Evolutionary conservation across 345 rosid genomes (phyloP).

Genomic region (Dipteronia dyeriana): DNA sequence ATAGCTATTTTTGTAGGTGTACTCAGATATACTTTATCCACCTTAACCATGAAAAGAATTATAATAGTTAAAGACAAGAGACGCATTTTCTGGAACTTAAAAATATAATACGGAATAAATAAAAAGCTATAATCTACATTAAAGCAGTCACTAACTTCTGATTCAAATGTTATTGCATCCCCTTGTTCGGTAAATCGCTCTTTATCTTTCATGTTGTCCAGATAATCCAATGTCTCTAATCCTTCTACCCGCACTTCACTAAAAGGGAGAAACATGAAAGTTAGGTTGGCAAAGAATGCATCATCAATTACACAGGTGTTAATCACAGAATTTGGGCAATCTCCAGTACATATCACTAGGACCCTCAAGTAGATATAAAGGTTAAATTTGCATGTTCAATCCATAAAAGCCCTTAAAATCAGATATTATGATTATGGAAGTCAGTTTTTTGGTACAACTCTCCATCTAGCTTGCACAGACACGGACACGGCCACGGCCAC

Average conservation of each 20-base stretch:
- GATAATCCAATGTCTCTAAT: constrained; percentile 62
- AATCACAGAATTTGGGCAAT: background rate
- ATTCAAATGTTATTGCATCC: constrained; percentile 65
- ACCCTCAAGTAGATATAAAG: background rate
- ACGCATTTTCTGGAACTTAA: background rate
- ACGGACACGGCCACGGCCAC: too few relatives aligned
- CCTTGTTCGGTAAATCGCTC: constrained; percentile 69
- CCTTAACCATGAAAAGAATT: constrained; percentile 24
- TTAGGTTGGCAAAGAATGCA: background rate
- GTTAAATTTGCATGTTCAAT: background rate
- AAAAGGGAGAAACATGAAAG: constrained; percentile 14
- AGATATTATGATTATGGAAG: background rate
- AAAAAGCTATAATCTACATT: background rate
- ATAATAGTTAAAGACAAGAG: background rate
- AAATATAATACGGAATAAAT: background rate
- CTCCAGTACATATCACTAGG: background rate
- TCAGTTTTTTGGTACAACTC: background rate
- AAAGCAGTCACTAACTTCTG: constrained; percentile 44
- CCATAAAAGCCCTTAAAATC: background rate
- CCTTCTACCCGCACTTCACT: constrained; percentile 77
- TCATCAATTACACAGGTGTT: background rate
- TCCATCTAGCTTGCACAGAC: too few relatives aligned
- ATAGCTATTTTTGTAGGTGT: constrained; percentile 66
- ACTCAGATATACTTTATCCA: constrained; percentile 53
- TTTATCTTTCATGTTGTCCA: constrained; percentile 49